Base-by-base conservation (phyloP, 495 filamentous ascomycete genomes). In the Lophium mytilinum region DNA sequence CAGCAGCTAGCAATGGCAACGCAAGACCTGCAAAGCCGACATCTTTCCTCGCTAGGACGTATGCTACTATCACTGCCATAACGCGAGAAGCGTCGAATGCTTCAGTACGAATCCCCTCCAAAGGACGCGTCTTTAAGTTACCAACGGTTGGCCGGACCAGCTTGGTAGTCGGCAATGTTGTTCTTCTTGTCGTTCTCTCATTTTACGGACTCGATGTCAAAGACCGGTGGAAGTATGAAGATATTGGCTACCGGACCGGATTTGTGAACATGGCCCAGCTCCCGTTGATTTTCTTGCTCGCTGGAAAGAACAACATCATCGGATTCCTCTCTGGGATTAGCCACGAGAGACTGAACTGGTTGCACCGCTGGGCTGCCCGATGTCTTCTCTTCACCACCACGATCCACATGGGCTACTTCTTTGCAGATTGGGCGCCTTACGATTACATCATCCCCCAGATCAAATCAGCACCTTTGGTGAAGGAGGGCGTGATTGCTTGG, bases 261-360 rank as follows among this genome's bases (percentile, higher is more conserved):
- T 91, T 83, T 75, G 76, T 95, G 37, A 79, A 87, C 15, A 76
- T 89, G 55, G 82, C 80, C n/a, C 90, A 95, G 69, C 66, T 95
- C n/a, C 89, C 89, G 2, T 66, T 95, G 12, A 74, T 95, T 46
- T 88, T 88, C 66, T 76, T 93, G 24, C 80, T 95, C 18, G 81
- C 89, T 9, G 84, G 83, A n/a, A 88, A 89, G 74, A 78, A 81
- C 64, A 93, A 85, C 65, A 72, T 92, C 53, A 76, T 91, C 37
- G 86, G 86, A 3, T 72, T 77, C 24, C 68, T 91, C 14, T 76
- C 78, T 7, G 89, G 87, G 4, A 80, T 78, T 36, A 83, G 83
- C 53, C 83, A 93, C 57, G 85, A 89, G 70, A 75, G 84, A 14
- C 68, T 95, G 48, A 92, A 91, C 63, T 91, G 88, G 89, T 77